Evolutionary conservation across 2,329 filamentous ascomycete genomes (phyloP), one percentile per base, ranked within the genome.

Genomic region (Fusarium sacchari): DNA sequence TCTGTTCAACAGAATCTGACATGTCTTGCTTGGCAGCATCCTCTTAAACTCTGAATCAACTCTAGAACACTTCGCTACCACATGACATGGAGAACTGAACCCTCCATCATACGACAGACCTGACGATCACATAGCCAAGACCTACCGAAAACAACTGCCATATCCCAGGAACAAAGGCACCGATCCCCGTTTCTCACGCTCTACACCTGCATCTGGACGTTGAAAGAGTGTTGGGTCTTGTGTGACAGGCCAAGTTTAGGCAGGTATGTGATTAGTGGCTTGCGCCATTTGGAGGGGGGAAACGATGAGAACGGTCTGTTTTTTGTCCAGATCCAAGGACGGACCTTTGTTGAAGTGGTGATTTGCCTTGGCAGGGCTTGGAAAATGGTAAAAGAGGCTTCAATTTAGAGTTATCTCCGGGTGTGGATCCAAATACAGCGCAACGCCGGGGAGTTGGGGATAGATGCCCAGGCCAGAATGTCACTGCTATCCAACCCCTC

Each of bases 231-330:
- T 8, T 37, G 36, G 36, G 37, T 22, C 20, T 12, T 40, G 14
- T 24, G 20, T 42, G 34, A 60, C 36, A 26, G 11, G n/a, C 46
- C 50, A 65, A 22, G 12, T 37, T 24, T 39, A 6, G 26, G 5
- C 28, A 52, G 66, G 44, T 69, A 69, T 69, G 50, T 52, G 66
- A 69, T 47, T 40, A n/a, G 58, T 57, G 64, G 57, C 58, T 14
- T 64, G 12, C 24, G 11, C 39, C 10, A 44, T 32, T 26, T 50
- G 30, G 22, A 18, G 30, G 17, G 4, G 14, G 13, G 7, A 18
- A 37, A 39, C 58, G 43, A 57, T 46, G 50, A 52, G 50, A 69
- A 69, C 57, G 64, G 64, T 52, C 24, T 47, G 22, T 39, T 15
- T 53, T 53, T 8, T 37, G n/a, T 22, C 18, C 30, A 30, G 49